Evolutionary conservation across 257 asterid species (phyloP), one percentile per base, ranked within the genome.

Genomic region (Fraxinus cuspidata): DNA sequence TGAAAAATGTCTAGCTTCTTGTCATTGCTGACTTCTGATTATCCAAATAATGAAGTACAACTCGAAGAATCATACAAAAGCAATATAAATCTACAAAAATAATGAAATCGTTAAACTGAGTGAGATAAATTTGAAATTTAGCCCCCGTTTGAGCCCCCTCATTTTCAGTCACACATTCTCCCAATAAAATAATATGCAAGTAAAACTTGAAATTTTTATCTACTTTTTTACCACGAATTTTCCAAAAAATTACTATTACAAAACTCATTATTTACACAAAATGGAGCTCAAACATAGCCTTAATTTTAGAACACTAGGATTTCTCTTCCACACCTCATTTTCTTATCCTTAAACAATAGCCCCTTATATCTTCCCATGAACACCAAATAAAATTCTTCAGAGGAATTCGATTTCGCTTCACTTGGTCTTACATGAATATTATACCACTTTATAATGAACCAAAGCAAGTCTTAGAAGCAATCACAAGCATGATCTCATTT

Each of bases 341-440:
- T 51, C 60, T 51, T 18, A 16, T 51, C 60, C 60, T 51, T 51
- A 19, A 51, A 51, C 25, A 51, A 51, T 51, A 51, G 23, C 28
- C 25, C 32, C 15, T 51, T 51, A 51, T 9, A 18, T 51, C 63
- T 83, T 92, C 92, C 98, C 97, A 93, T 65, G 63, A 78, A 73
- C 79, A 70, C 53, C 68, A 72, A 83, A 75, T 72, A 83, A 74
- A 79, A 64, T 15, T 51, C 9, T 18, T 1, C 25, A 4, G 23
- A 15, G 23, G 63, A 51, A 6, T 15, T 15, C 23, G 2, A 42
- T 42, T 42, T 35, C 6, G 19, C 18, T 51, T 51, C 3, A 51
- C 63, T 51, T 4, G n/a, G 23, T 18, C 63, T 51, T 4, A 18
- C 21, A 3, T 51, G 63, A 51, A 51, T 16, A 16, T 51, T 51